These are phyloP conservation scores for Fragaria ananassa DNA, from an alignment of 306 rosid species.

Conservation along the genomic window DNA sequence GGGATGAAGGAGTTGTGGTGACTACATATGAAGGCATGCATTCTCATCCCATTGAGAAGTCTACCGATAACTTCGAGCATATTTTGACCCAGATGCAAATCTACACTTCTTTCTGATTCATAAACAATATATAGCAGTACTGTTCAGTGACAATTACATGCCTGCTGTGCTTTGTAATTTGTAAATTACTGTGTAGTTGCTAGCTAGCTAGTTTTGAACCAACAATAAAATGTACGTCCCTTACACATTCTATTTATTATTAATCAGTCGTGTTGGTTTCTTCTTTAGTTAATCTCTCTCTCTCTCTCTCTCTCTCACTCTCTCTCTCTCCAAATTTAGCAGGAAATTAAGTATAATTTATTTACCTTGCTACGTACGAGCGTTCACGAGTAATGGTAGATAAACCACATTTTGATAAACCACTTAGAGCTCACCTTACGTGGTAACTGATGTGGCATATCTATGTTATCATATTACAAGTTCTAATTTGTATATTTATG, in stretches of 20 bases:
- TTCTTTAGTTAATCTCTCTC: too few relatives aligned
- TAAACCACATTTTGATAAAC: too few relatives aligned
- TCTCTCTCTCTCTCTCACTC: too few relatives aligned
- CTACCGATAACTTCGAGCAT: constrained; percentile 53
- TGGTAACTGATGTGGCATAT: too few relatives aligned
- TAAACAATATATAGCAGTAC: neutral
- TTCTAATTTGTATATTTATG: too few relatives aligned
- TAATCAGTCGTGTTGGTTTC: neutral
- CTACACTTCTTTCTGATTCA: constrained; percentile 25
- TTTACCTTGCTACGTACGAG: too few relatives aligned
- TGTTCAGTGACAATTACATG: neutral
- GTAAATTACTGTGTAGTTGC: neutral
- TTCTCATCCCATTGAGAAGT: constrained; percentile 47
- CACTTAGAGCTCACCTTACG: too few relatives aligned
- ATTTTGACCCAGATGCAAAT: constrained; percentile 52
- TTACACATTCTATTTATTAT: neutral
- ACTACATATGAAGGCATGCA: constrained; percentile 55
- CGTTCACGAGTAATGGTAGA: too few relatives aligned
- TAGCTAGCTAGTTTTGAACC: neutral
- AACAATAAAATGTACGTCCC: neutral
- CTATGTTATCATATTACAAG: too few relatives aligned
- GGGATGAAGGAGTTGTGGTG: constrained; percentile 44
- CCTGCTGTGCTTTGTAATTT: neutral
- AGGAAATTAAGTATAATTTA: too few relatives aligned
- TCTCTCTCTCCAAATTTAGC: too few relatives aligned